Conservation (phyloP, 257 asterid genomes). For the Oldenlandia corymbosa region DNA sequence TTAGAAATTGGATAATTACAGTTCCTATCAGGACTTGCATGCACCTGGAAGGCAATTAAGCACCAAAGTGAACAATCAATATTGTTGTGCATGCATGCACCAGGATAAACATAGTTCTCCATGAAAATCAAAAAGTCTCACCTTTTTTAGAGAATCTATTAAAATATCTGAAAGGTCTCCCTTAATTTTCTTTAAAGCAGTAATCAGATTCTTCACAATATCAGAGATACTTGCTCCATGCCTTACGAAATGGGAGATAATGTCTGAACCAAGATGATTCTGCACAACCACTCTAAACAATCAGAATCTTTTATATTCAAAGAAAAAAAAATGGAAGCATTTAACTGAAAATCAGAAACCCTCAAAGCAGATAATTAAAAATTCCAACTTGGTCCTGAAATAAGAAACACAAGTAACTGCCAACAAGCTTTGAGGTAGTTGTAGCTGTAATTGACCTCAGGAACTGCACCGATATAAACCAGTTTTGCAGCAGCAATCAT, state of each 20-base stretch:
- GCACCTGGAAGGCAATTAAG: not conserved
- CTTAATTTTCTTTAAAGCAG: slow-evolving; percentile 60
- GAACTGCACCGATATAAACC: slow-evolving; percentile 69
- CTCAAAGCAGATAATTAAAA: not conserved
- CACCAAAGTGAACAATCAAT: not conserved
- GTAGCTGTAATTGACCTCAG: slow-evolving; percentile 46
- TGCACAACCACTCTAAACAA: no score
- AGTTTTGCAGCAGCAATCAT: slow-evolving; percentile 74
- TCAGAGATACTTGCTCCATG: slow-evolving; percentile 64
- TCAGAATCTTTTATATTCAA: slow-evolving; percentile 11
- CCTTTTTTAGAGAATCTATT: slow-evolving; percentile 71
- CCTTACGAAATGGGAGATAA: slow-evolving; percentile 63
- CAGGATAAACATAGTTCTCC: not conserved
- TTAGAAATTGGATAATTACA: no score
- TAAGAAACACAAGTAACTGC: not conserved
- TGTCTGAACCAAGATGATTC: slow-evolving; percentile 80
- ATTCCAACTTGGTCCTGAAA: not conserved
- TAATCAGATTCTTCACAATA: slow-evolving; percentile 75
- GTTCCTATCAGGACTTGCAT: no score
- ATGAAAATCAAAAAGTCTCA: slow-evolving; percentile 21
- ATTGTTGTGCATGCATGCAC: not conserved
- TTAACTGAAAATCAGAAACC: not conserved
- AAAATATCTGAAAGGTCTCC: slow-evolving; percentile 55
- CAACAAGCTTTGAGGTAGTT: slow-evolving; percentile 8
- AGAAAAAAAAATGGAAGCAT: not conserved